Evolutionary conservation across 805 yeast genomes (phyloP).

Genomic region (Yamadazyma takamatsuzukensis): DNA sequence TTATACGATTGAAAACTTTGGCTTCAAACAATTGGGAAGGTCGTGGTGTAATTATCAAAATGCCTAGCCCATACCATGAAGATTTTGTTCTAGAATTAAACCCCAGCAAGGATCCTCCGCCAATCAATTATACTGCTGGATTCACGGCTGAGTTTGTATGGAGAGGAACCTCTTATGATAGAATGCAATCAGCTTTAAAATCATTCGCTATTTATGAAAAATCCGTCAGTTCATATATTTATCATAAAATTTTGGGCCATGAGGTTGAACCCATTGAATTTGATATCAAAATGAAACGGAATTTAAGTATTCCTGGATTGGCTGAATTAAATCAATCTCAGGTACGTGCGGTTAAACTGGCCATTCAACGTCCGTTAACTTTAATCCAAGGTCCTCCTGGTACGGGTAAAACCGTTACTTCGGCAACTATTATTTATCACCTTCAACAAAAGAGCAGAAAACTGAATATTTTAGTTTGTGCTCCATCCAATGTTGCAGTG

Average conservation of each 20-base stretch:
- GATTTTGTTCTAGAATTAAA: slow-evolving; percentile 69
- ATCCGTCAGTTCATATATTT: slow-evolving; percentile 70
- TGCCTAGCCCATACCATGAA: slow-evolving; percentile 65
- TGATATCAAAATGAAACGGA: slow-evolving; percentile 57
- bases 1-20: slow-evolving; percentile 58
- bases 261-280: slow-evolving; percentile 63
- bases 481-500: slow-evolving; percentile 94
- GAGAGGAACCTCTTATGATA: slow-evolving; percentile 77
- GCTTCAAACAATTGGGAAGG: slow-evolving; percentile 61
- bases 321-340: slow-evolving; percentile 76
- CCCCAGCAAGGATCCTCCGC: slow-evolving; percentile 43
- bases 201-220: slow-evolving; percentile 65
- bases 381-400: slow-evolving; percentile 83
- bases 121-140: slow-evolving; percentile 56
- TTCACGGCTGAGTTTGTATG: slow-evolving; percentile 86
- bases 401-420: slow-evolving; percentile 92
- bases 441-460: slow-evolving; percentile 58
- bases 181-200: slow-evolving; percentile 79
- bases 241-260: slow-evolving; percentile 77
- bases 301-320: slow-evolving; percentile 61
- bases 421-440: slow-evolving; percentile 83
- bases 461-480: slow-evolving; percentile 73
- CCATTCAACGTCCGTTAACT: slow-evolving; percentile 67
- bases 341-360: slow-evolving; percentile 67
- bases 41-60: slow-evolving; percentile 63